Conservation (phyloP, 1,284 basidiomycete species). For the Rugosomyces carneus region DNA sequence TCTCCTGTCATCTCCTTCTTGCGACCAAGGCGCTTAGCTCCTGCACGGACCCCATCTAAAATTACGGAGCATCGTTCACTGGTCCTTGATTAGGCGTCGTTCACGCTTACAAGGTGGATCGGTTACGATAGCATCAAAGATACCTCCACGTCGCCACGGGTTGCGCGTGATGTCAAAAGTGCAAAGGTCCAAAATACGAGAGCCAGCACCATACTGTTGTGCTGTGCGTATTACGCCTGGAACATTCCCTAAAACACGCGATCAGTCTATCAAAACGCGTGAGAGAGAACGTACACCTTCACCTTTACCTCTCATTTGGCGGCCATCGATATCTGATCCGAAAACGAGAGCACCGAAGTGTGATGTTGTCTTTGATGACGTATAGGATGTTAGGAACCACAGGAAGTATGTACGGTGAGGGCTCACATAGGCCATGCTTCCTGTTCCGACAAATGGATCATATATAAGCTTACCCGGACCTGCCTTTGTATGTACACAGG, state of each 20-base stretch:
- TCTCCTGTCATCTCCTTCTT: conserved; percentile 45
- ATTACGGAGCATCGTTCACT: neutral
- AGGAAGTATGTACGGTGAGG: neutral
- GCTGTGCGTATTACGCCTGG: conserved; percentile 80
- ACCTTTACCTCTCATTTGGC: conserved; percentile 95
- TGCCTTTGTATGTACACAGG: conserved; percentile 48
- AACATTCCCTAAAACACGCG: conserved; percentile 33
- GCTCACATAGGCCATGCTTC: conserved; percentile 87
- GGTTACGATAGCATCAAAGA: conserved; percentile 94
- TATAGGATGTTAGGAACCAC: conserved; percentile 3
- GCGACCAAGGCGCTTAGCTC: conserved; percentile 90
- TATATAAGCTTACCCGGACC: conserved; percentile 87
- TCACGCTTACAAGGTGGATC: conserved; percentile 80
- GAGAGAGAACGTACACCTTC: neutral
- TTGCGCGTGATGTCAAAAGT: conserved; percentile 89
- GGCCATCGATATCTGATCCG: conserved; percentile 95
- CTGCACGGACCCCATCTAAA: conserved; percentile 89
- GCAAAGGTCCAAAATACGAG: conserved; percentile 77
- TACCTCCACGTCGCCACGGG: conserved; percentile 82
- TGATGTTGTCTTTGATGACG: conserved; percentile 80
- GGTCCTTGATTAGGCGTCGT: neutral
- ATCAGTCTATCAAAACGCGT: neutral
- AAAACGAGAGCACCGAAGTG: conserved; percentile 86
- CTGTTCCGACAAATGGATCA: conserved; percentile 96
- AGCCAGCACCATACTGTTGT: conserved; percentile 75